Base-by-base conservation (phyloP, 148 eudicot species). In the Fagopyrum homotropicum region DNA sequence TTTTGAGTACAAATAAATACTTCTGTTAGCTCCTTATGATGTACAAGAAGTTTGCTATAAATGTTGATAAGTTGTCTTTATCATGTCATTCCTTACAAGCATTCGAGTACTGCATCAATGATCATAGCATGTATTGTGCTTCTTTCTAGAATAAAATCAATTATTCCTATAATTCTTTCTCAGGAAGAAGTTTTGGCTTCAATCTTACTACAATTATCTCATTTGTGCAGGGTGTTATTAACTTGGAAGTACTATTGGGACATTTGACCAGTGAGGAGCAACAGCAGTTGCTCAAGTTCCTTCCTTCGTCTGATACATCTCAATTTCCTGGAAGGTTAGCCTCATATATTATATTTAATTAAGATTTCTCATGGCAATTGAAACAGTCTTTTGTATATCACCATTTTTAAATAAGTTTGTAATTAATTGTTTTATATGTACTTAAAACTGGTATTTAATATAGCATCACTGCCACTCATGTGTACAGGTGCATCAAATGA, bases 171-270 rank as follows among this genome's bases (percentile, higher is more conserved):
- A n/a, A 63, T 63, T 29, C 30, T 63, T 63, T 63, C 43, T 63
- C 44, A 30, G 45, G 16, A 29, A 30, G 9, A 30, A 63, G 9
- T 11, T 60, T 63, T 63, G 69, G 69, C 69, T 30, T 63, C 69
- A 29, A 63, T 29, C 71, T 40, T 66, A 35, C 4, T 12, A 16
- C 46, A 64, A 64, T 61, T 11, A 10, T 40, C n/a, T 66, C 71
- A 43, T 66, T 66, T 79, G 48, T 85, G 82, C 96, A 95, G 99
- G 97, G 92, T 76, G 77, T 95, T 75, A 75, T 86, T 35, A 88
- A 89, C 82, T 78, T 80, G 48, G 88, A 92, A n/a, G 87, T 79
- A 49, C 92, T 90, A 79, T 40, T 73, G 52, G 84, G 85, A 80
- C 77, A 86, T 72, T 74, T 95, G 57, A 83, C 96, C 29, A 75